Evolutionary conservation across 371 early-diverging fungal genomes (phyloP).

Genomic region (Parasitella parasitica): DNA sequence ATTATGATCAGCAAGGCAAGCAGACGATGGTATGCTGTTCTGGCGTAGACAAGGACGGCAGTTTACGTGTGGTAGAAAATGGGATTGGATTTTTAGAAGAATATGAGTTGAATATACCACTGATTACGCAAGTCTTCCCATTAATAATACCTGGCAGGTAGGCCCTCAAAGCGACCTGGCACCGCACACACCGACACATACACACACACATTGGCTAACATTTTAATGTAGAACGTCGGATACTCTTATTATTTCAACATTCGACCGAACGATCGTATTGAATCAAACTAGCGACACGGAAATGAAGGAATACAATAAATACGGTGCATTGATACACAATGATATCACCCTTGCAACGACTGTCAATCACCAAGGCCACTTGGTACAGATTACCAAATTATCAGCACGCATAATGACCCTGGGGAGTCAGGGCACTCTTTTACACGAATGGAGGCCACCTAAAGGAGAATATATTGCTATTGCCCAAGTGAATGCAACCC

Average conservation of each 20-base stretch:
- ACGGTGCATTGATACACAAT: conserved; percentile 21
- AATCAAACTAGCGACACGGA: background rate
- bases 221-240: conserved; percentile 5
- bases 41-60: conserved; percentile 73
- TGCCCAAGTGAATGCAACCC: conserved; percentile 52
- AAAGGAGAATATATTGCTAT: conserved; percentile 44
- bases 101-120: conserved; percentile 56
- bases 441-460: conserved; percentile 57
- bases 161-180: too few relatives aligned
- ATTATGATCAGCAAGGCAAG: conserved; percentile 69
- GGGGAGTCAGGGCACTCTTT: conserved; percentile 11
- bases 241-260: conserved; percentile 54
- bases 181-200: too few relatives aligned
- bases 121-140: conserved; percentile 41
- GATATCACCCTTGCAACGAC: conserved; percentile 30
- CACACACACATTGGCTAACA: background rate
- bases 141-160: background rate
- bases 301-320: conserved; percentile 2
- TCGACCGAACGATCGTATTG: conserved; percentile 25
- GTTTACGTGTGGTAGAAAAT: conserved; percentile 80
- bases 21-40: conserved; percentile 88
- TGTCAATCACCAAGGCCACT: conserved; percentile 6
- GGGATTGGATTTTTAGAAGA: conserved; percentile 84
- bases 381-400: conserved; percentile 59
- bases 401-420: conserved; percentile 50